Base-by-base conservation (phyloP, 495 filamentous ascomycete species). In the Lichenothelia convexa region DNA sequence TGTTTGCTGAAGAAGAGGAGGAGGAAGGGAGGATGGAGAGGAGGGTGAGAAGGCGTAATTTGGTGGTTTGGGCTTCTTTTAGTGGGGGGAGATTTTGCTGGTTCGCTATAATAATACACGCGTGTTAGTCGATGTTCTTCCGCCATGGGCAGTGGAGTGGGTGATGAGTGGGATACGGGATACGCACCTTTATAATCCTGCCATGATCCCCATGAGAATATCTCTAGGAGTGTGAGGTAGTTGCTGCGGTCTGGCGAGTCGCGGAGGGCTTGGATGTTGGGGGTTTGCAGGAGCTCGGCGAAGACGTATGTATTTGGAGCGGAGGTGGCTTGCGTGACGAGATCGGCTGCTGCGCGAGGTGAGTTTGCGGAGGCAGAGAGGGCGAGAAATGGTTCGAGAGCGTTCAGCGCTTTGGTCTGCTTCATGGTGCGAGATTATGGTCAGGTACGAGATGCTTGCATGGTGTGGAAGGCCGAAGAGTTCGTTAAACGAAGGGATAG, bases 151-250 rank as follows among this genome's bases (percentile, higher is more conserved):
- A 22, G 19, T 34, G 23, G 29, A 18, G 35, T n/a, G 12, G 34
- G 21, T n/a, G 16, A 16, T n/a, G 16, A 26, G 23, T 47, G 43
- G 11, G 39, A 45, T 34, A 22, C 22, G 18, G 32, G 18, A 9
- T 8, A 32, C 41, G 13, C 49, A 78, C 77, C 51, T 54, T 72
- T 64, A 61, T 91, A 93, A 35, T 75, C 66, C 21, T 67, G 55
- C 66, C 80, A 93, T 46, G 83, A 93, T 35, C 89, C 91, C 67
- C 86, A 85, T 34, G 83, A 75, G 61, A 94, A 99, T 40, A 94
- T 80, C 59, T 89, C 68, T 29, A 95, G 76, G 3, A 93, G 68
- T 5, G 65, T 71, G 16, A 86, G 64, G 56, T 80, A 72, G 7
- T 47, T 42, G 13, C 59, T 50, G 40, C 65, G 64, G 38, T 79